A percentile compares a stretch with the other conserved stretches of the same genome.
Conservation (phyloP, 129 eudicot species). For the carrot (Daucus carota) region DNA sequence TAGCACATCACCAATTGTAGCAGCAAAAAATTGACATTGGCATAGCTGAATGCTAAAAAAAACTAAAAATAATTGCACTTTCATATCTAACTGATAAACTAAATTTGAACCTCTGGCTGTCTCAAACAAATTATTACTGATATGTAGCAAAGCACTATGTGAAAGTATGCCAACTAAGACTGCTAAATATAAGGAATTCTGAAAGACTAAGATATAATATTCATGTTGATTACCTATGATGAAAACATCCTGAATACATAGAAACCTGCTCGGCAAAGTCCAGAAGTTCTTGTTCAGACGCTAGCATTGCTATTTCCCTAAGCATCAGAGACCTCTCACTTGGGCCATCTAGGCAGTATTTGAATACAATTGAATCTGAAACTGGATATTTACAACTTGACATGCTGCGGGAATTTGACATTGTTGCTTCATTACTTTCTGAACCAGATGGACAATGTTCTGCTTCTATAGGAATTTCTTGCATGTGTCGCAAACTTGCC, state of each 20-base stretch:
- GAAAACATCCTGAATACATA: conserved; percentile 68
- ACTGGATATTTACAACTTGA: conserved; percentile 31
- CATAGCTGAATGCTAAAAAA: background rate
- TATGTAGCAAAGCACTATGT: background rate
- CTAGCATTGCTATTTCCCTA: conserved; percentile 49
- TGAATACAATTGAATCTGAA: conserved; percentile 63
- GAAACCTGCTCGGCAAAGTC: conserved; percentile 73
- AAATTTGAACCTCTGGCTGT: background rate
- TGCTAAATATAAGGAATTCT: background rate
- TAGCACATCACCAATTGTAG: background rate
- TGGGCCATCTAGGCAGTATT: conserved; percentile 71
- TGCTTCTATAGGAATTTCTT: conserved; percentile 34
- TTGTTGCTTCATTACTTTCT: conserved; percentile 61
- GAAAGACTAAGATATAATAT: background rate
- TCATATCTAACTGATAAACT: background rate
- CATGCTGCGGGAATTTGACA: conserved; percentile 31
- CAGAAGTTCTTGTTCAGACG: conserved; percentile 41
- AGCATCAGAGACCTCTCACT: conserved; percentile 59
- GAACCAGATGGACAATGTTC: conserved; percentile 53
- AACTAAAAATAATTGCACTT: background rate
- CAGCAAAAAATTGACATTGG: background rate
- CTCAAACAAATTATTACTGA: background rate
- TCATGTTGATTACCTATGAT: conserved; percentile 55
- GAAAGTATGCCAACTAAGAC: background rate
- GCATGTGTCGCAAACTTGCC: conserved; percentile 29